Evolutionary conservation across 352 stramenopile species (phyloP).

Genomic region (Thraustochytrium sp.): DNA sequence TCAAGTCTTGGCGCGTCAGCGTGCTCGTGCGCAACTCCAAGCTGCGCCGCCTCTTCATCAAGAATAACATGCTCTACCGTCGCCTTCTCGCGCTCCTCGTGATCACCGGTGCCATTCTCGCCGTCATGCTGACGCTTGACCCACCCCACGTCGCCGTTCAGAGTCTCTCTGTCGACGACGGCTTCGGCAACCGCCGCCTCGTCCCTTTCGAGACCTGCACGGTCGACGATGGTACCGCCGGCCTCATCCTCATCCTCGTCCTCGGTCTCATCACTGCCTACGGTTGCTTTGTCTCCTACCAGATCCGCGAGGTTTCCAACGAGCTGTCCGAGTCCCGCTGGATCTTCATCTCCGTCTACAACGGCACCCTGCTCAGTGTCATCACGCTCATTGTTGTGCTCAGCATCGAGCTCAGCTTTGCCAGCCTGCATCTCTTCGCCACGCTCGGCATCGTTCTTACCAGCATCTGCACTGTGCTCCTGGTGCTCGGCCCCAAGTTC

Average conservation of each 20-base stretch:
- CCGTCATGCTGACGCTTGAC: not conserved
- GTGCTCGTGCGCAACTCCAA: constrained; percentile 44
- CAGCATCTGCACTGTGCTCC: not conserved
- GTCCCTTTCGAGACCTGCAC: not conserved
- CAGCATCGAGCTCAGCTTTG: not conserved
- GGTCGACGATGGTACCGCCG: not conserved
- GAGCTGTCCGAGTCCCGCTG: not conserved
- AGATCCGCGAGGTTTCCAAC: not conserved
- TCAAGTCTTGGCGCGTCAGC: constrained; percentile 38
- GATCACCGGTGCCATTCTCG: not conserved
- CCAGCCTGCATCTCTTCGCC: not conserved
- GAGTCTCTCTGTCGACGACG: not conserved
- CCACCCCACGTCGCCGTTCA: not conserved
- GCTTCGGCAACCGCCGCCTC: not conserved
- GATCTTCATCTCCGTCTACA: constrained; percentile 19
- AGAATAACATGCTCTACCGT: constrained; percentile 5
- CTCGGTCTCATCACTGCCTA: not conserved
- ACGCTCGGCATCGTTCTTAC: not conserved
- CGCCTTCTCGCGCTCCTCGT: constrained; percentile 12
- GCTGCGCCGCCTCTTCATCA: constrained; percentile 15
- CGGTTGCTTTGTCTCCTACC: constrained; percentile 11
- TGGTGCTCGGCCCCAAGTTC: not conserved
- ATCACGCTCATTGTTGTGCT: not conserved
- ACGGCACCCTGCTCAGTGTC: not conserved
- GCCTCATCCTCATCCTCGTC: not conserved